These are phyloP conservation scores for Ceratobasidium sp. DNA, from an alignment of 1,284 basidiomycete genomes.

Conservation along the genomic window DNA sequence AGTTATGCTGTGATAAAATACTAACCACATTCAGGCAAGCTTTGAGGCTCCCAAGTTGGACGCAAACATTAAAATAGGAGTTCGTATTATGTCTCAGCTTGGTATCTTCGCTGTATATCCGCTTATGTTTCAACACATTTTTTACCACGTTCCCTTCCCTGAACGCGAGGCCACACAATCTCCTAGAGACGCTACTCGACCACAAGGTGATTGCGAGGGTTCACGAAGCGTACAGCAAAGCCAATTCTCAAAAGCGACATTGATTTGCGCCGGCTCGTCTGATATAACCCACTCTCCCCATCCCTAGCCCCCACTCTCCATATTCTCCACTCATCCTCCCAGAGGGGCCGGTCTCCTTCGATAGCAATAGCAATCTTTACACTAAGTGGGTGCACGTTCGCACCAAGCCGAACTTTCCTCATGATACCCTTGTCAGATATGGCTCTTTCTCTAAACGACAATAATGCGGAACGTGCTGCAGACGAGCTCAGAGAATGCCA, in stretches of 20 bases:
- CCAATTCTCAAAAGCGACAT: neutral
- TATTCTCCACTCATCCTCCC: neutral
- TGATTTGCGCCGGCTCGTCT: neutral
- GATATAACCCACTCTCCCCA: neutral
- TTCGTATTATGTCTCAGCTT: neutral
- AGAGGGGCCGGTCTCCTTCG: neutral
- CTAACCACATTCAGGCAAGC: constrained; percentile 12
- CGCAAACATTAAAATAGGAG: neutral
- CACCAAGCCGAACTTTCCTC: neutral
- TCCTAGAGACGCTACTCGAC: neutral
- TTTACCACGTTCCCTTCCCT: neutral
- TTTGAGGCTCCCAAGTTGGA: neutral
- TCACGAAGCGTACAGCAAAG: neutral
- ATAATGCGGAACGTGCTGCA: too few relatives aligned
- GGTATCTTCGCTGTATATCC: neutral
- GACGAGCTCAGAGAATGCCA: neutral
- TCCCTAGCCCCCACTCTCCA: neutral
- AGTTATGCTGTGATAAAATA: constrained; percentile 2
- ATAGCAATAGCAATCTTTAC: too few relatives aligned
- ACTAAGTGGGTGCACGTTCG: too few relatives aligned
- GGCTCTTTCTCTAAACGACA: neutral
- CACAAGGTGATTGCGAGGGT: neutral
- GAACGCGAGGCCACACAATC: neutral
- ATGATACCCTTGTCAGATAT: neutral
- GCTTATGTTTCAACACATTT: neutral